A percentile compares a stretch with the other conserved stretches of the same genome.
These are phyloP conservation scores for Candida ficus DNA, from an alignment of 805 yeast genomes.

Conservation along the genomic window DNA sequence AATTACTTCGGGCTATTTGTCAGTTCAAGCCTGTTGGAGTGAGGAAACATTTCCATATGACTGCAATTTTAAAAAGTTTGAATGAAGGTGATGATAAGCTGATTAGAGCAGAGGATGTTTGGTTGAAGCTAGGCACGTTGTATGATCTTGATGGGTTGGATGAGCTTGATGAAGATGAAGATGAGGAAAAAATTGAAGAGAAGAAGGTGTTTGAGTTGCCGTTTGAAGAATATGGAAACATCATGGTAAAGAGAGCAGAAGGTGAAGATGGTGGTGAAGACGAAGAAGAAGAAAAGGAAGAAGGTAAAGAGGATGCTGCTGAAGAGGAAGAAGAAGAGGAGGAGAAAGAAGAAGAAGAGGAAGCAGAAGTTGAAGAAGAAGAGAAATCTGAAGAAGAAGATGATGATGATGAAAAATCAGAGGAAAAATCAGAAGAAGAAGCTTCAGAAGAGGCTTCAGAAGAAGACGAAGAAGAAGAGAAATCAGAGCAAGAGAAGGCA, in stretches of 20 bases:
- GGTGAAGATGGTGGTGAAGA: constrained; percentile 1
- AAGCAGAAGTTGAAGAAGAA: constrained; percentile 2
- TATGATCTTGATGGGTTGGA: constrained; percentile 60
- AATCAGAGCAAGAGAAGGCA: constrained; percentile 11
- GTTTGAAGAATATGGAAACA: constrained; percentile 8
- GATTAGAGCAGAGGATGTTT: constrained; percentile 30
- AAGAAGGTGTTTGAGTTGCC: constrained; percentile 6
- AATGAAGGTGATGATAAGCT: constrained; percentile 8
- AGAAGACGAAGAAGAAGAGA: constrained; percentile 13
- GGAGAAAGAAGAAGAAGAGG: constrained; percentile 7
- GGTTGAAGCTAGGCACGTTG: constrained; percentile 47
- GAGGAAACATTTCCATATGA: constrained; percentile 33
- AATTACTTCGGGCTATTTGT: constrained; percentile 55
- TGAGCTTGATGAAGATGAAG: constrained; percentile 38
- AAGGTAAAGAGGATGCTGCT: constrained; percentile 5
- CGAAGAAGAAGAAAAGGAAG: constrained; percentile 5
- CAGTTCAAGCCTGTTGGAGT: constrained; percentile 65
- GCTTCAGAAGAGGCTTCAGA: constrained; percentile 11
- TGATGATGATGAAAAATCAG: constrained; percentile 1
- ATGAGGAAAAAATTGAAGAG: constrained; percentile 2
- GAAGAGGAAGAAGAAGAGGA: constrained; percentile 4
- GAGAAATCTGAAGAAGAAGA: constrained; percentile 5
- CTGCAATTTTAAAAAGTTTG: constrained; percentile 19
- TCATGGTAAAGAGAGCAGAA: constrained; percentile 1
- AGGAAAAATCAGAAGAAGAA: constrained; percentile 7